phyloP scores from a whole-genome alignment of 2,329 filamentous ascomycete species.

The Phyllosticta citrichinensis region DNA sequence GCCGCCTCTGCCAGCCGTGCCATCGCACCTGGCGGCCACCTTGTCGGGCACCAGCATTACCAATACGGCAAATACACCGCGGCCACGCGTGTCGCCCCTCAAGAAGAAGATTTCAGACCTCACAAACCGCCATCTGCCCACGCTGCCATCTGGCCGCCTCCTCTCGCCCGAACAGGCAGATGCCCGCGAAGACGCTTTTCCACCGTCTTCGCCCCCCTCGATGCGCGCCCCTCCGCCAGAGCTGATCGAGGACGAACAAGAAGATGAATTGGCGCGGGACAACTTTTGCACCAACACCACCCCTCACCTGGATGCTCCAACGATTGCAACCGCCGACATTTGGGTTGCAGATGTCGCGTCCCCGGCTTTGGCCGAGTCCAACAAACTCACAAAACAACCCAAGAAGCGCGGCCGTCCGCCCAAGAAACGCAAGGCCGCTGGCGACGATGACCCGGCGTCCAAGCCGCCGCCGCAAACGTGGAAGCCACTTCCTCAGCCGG shows the following conservation, averaged over 20 bases:
- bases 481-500: background rate
- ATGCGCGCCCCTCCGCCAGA: background rate
- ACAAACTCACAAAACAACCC: constrained; percentile 15
- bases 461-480: background rate
- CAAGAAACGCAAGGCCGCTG: constrained; percentile 31
- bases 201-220: background rate
- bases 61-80: background rate
- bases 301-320: background rate
- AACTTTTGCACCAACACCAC: background rate
- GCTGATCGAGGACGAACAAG: background rate
- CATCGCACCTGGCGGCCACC: constrained; percentile 13
- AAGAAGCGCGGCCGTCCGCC: constrained; percentile 17
- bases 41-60: background rate
- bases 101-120: background rate
- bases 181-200: background rate
- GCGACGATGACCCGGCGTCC: constrained; percentile 16
- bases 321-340: background rate
- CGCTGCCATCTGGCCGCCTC: constrained; percentile 29
- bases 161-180: constrained; percentile 21
- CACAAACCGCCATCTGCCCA: constrained; percentile 17
- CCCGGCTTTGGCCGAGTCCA: constrained; percentile 15
- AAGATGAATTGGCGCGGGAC: background rate
- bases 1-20: constrained; percentile 24
- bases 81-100: background rate
- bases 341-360: constrained; percentile 17